These are phyloP conservation scores for Dactylella cylindrospora DNA, from an alignment of 2,329 filamentous ascomycete species.

Conservation along the genomic window DNA sequence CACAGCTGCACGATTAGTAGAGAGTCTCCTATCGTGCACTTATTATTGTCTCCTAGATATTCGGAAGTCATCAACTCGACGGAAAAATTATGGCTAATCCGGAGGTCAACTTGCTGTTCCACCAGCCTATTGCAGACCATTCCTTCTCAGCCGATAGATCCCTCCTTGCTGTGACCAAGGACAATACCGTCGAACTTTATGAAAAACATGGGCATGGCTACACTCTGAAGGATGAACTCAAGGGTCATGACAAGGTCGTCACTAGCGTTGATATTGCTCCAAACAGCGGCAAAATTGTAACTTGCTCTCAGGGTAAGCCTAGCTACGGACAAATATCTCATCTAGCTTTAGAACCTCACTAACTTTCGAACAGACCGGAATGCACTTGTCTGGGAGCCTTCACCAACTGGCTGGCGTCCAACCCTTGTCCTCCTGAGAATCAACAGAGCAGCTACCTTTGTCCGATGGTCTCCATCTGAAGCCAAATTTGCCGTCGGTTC, in stretches of 20 bases:
- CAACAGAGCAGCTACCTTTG: constrained; percentile 93
- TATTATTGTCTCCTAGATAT: neutral
- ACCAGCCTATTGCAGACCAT: constrained; percentile 93
- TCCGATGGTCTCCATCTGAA: constrained; percentile 95
- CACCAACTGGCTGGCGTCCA: constrained; percentile 89
- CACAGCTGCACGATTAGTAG: constrained; percentile 47
- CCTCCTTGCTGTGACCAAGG: constrained; percentile 85
- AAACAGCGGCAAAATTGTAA: constrained; percentile 87
- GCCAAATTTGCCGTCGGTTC: constrained; percentile 97
- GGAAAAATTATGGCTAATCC: constrained; percentile 70
- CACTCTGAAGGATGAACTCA: constrained; percentile 84
- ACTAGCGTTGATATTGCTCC: constrained; percentile 96
- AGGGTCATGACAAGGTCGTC: constrained; percentile 94
- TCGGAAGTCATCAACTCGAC: neutral
- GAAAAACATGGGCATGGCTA: constrained; percentile 71
- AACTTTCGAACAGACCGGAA: constrained; percentile 71
- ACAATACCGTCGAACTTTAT: constrained; percentile 89
- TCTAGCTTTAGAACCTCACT: neutral
- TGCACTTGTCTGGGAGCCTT: constrained; percentile 95
- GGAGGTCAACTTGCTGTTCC: constrained; percentile 95
- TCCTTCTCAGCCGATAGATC: constrained; percentile 92
- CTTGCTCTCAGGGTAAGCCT: constrained; percentile 81
- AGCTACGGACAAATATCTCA: neutral
- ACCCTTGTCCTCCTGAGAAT: constrained; percentile 95
- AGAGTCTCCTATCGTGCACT: constrained; percentile 45